Evolutionary conservation across 768 basidiomycete species (phyloP), one percentile per base, ranked within the genome.

Genomic region (Boletus pseudopeckii): DNA sequence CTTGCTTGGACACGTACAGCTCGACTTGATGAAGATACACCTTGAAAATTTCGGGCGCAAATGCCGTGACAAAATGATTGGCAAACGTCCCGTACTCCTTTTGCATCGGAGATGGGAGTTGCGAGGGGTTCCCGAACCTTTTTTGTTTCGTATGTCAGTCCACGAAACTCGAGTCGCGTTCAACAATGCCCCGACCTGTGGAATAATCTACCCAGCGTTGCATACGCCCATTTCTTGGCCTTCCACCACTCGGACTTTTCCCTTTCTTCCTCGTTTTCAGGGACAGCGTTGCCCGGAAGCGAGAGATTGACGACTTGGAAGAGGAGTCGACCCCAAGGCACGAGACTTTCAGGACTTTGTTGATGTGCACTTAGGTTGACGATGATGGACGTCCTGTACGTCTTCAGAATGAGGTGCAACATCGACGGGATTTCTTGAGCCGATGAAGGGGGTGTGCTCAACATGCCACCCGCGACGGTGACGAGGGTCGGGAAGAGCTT

Each of bases 181-280:
- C 10, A 50, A 46, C 34, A 14, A 46, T 13, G 48, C 5, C 65
- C 65, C 7, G 50, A 85, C 80, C 87, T 79, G 63, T 88, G 86
- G 78, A 93, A 93, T 15, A 93, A 74, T 22, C 85, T 76, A 34
- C 88, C 88, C 8, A 96, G 75, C 36, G 83, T 83, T n/a, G 79
- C 82, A 64, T 86, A 93, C 1, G 92, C 90, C 93, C 92, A 95
- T 66, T 96, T 96, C 74, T 95, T 95, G 9, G 87, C 80, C 66
- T 86, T 87, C 88, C 91, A 92, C 92, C 93, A 96, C 62, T 90
- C 88, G 43, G 77, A 81, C 44, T 77, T 77, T 72, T 93, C 90
- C 34, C 88, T 76, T 15, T 88, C 87, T 6, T 92, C 88, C 56
- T 84, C 80, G 52, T 89, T 83, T 28, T 78, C 81, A 2, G 89